phyloP scores from a whole-genome alignment of 75 land plant genomes.

The Pinus taeda region DNA sequence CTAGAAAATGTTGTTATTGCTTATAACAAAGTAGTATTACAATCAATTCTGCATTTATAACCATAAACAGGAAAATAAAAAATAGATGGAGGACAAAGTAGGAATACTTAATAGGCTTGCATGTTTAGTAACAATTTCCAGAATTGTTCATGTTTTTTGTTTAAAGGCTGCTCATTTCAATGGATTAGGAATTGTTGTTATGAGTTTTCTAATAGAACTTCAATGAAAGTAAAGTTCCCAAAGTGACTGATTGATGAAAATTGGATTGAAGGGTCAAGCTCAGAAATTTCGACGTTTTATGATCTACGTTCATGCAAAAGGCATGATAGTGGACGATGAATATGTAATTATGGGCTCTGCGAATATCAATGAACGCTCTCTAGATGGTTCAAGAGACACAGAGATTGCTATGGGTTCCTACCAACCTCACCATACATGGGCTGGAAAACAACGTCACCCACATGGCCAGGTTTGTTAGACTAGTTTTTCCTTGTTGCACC shows the following conservation, averaged over 20 bases:
- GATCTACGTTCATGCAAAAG: slow-evolving; percentile 52
- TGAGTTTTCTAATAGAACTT: neutral
- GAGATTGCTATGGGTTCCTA: slow-evolving; percentile 51
- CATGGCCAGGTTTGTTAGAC: slow-evolving; percentile 34
- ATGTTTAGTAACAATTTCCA: neutral
- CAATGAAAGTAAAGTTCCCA: neutral
- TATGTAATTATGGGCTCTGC: slow-evolving; percentile 43
- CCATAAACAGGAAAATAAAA: no score
- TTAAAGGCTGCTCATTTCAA: neutral
- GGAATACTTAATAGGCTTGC: no score
- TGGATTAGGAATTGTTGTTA: neutral
- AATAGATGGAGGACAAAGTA: no score
- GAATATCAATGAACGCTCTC: slow-evolving; percentile 42
- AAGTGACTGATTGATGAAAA: neutral
- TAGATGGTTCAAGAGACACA: slow-evolving; percentile 38
- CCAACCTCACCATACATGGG: slow-evolving; percentile 48
- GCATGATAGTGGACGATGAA: slow-evolving; percentile 52
- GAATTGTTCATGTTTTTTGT: neutral
- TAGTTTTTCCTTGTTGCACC: neutral
- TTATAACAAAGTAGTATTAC: no score
- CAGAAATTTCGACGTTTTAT: slow-evolving; percentile 36
- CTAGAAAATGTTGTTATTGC: no score
- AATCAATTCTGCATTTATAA: no score
- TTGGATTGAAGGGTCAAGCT: slow-evolving; percentile 20
- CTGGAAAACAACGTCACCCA: slow-evolving; percentile 20